A percentile compares a stretch with the other conserved stretches of the same genome.
phyloP scores from a whole-genome alignment of 2,329 filamentous ascomycete species.

The Claviceps sp. region DNA sequence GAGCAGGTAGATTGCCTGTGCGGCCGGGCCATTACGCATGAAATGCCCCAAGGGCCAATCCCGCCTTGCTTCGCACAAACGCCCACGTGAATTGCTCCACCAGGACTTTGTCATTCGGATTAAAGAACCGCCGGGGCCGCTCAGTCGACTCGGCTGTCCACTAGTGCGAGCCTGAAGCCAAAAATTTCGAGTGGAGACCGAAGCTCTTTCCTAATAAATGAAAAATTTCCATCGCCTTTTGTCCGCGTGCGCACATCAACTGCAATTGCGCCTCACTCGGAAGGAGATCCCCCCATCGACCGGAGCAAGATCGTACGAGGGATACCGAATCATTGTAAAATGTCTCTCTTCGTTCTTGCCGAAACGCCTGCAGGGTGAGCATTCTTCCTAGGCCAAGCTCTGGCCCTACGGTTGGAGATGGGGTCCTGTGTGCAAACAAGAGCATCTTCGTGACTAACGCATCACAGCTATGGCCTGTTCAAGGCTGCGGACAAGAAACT shows the following conservation, averaged over 20 bases:
- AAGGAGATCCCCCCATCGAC: slow-evolving; percentile 19
- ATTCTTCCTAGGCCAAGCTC: slow-evolving; percentile 1
- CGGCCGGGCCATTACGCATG: neutral
- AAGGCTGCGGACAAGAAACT: slow-evolving; percentile 99
- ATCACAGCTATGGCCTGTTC: slow-evolving; percentile 79
- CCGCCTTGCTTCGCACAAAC: neutral
- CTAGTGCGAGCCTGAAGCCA: slow-evolving; percentile 16
- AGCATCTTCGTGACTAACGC: slow-evolving; percentile 16
- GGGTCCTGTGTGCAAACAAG: neutral
- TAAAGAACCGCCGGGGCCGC: slow-evolving; percentile 14
- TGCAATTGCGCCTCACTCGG: slow-evolving; percentile 24
- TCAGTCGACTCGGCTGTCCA: slow-evolving; percentile 9
- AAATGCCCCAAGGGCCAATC: neutral
- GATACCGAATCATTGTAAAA: slow-evolving; percentile 30
- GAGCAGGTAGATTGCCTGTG: neutral
- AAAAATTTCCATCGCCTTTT: slow-evolving; percentile 30
- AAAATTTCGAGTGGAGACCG: slow-evolving; percentile 27
- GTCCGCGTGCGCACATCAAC: slow-evolving; percentile 21
- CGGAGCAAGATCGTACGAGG: slow-evolving; percentile 18
- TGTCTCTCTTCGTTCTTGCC: slow-evolving; percentile 85
- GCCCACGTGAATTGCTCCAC: slow-evolving; percentile 10
- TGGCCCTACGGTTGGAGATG: neutral
- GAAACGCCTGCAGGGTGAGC: slow-evolving; percentile 76
- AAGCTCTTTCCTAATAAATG: slow-evolving; percentile 20
- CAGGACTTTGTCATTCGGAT: slow-evolving; percentile 11